A percentile compares a stretch with the other conserved stretches of the same genome.
These are phyloP conservation scores for Nakazawaea anatomiae DNA, from an alignment of 805 yeast genomes.

Conservation along the genomic window DNA sequence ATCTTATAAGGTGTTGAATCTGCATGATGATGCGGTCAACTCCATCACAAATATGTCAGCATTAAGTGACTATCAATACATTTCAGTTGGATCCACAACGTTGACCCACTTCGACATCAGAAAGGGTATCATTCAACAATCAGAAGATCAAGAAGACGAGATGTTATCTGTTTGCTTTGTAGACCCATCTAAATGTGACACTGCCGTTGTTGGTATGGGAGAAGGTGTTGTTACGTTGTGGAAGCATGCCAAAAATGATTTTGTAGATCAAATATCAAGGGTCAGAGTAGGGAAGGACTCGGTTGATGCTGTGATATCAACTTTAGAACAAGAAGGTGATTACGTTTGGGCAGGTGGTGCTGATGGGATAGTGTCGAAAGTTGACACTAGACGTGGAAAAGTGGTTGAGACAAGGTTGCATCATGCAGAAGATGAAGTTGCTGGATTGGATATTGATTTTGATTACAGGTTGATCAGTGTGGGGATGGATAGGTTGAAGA, in stretches of 20 bases:
- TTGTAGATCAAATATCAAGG: constrained; percentile 74
- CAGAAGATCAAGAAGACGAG: constrained; percentile 94
- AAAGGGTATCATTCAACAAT: constrained; percentile 55
- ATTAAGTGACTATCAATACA: constrained; percentile 70
- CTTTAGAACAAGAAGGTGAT: constrained; percentile 46
- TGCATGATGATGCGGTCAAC: constrained; percentile 77
- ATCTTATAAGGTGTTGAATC: constrained; percentile 41
- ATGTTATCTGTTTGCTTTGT: constrained; percentile 68
- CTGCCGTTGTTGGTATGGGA: constrained; percentile 80
- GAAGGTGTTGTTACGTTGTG: constrained; percentile 86
- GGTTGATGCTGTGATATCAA: constrained; percentile 62
- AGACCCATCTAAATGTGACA: constrained; percentile 55
- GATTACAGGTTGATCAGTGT: constrained; percentile 76
- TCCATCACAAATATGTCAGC: constrained; percentile 65
- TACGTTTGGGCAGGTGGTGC: constrained; percentile 75
- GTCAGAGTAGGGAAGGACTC: constrained; percentile 64
- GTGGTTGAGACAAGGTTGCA: constrained; percentile 64
- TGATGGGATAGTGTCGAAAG: constrained; percentile 64
- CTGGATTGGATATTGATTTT: constrained; percentile 69
- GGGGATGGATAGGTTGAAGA: constrained; percentile 74
- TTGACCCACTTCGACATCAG: constrained; percentile 74
- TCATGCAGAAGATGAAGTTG: constrained; percentile 65
- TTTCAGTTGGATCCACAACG: constrained; percentile 79
- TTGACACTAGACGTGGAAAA: constrained; percentile 59
- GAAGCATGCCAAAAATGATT: constrained; percentile 65